Evolutionary conservation across 2,329 filamentous ascomycete genomes (phyloP).

Genomic region (Fusarium oligoseptatum): DNA sequence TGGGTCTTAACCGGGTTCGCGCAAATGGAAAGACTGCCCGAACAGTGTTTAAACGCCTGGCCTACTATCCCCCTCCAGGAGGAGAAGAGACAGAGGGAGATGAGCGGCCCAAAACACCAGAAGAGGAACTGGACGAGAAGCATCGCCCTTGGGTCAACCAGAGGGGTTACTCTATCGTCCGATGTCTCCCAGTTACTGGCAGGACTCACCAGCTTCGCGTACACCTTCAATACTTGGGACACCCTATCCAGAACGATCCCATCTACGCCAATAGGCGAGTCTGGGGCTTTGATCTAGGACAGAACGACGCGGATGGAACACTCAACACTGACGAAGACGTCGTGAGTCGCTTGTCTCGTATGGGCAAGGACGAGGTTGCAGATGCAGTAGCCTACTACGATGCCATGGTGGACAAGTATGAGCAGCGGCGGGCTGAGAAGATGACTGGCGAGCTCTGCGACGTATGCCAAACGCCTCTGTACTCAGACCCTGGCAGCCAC

Average conservation of each 20-base stretch:
- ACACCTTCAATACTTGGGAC: conserved; percentile 92
- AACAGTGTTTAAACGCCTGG: conserved; percentile 91
- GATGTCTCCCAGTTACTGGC: conserved; percentile 92
- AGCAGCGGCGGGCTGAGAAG: conserved; percentile 91
- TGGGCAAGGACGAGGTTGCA: conserved; percentile 95
- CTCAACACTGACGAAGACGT: conserved; percentile 89
- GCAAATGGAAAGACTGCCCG: conserved; percentile 91
- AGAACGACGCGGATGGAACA: conserved; percentile 72
- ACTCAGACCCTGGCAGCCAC: conserved; percentile 90
- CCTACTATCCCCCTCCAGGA: conserved; percentile 81
- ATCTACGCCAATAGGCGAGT: conserved; percentile 97
- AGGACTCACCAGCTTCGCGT: conserved; percentile 96
- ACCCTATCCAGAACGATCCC: conserved; percentile 96
- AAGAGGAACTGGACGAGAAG: conserved; percentile 37
- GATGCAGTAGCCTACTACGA: conserved; percentile 94
- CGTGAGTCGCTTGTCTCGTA: conserved; percentile 84
- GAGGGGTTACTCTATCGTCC: conserved; percentile 92
- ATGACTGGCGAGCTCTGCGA: conserved; percentile 88
- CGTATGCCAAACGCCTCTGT: conserved; percentile 87
- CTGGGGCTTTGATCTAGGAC: conserved; percentile 85
- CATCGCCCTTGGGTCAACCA: conserved; percentile 63
- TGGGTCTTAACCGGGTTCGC: conserved; percentile 93
- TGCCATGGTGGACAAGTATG: conserved; percentile 90
- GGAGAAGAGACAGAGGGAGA: conserved; percentile 38
- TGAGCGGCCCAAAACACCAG: conserved; percentile 45